Evolutionary conservation across 106 monocot genomes (phyloP).

Genomic region (Acorus calamus): DNA sequence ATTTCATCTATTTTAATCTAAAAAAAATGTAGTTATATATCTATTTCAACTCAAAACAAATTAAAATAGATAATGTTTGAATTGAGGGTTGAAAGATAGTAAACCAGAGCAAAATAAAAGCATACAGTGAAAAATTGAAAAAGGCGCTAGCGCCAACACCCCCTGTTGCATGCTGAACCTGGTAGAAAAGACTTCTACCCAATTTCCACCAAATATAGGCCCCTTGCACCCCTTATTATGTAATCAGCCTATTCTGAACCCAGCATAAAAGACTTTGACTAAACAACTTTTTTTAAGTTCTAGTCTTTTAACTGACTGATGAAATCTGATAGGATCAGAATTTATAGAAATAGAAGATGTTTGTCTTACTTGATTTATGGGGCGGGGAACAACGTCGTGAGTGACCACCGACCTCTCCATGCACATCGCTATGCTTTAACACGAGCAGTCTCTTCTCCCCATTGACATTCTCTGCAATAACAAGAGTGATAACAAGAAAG

Average conservation of each 20-base stretch:
- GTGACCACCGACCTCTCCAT: slow-evolving; percentile 1
- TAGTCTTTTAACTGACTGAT: not conserved
- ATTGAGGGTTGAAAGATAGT: too few species aligned
- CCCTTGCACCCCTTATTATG: too few species aligned
- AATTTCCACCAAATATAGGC: too few species aligned
- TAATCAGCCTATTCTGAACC: too few species aligned
- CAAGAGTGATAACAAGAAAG: not conserved
- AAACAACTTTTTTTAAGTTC: too few species aligned
- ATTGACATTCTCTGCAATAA: not conserved
- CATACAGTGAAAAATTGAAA: not conserved
- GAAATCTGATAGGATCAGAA: not conserved
- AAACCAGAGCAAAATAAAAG: not conserved
- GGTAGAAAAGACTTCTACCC: too few species aligned
- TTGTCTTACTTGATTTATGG: slow-evolving; percentile 23
- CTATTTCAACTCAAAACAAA: not conserved
- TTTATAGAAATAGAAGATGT: not conserved
- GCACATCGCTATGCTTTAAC: not conserved
- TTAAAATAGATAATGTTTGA: too few species aligned
- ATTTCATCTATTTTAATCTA: too few species aligned
- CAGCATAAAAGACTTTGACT: too few species aligned
- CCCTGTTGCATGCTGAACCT: too few species aligned
- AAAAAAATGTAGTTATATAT: too few species aligned
- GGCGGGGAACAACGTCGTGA: not conserved
- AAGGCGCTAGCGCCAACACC: too few species aligned
- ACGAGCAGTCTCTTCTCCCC: slow-evolving; percentile 8